phyloP scores from a whole-genome alignment of 768 basidiomycete species.

The Podaxis sp. region DNA sequence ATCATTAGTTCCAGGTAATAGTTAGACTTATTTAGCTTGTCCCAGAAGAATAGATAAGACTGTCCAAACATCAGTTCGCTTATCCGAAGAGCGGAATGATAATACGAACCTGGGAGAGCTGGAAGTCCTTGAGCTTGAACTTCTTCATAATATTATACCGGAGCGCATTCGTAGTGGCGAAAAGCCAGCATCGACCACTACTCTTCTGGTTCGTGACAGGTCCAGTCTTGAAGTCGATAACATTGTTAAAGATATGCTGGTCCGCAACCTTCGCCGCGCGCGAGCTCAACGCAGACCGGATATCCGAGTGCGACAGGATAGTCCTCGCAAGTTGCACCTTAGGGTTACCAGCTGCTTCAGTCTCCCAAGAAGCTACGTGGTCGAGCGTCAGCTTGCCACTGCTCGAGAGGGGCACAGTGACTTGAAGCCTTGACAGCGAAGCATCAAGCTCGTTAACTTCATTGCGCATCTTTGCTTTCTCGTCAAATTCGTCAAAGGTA shows the following conservation, averaged over 20 bases:
- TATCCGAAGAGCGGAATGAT: not conserved
- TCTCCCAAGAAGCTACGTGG: constrained; percentile 70
- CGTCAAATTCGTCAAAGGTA: constrained; percentile 31
- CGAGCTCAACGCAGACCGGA: constrained; percentile 59
- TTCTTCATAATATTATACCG: constrained; percentile 84
- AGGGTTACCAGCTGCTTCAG: constrained; percentile 46
- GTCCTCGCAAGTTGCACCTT: constrained; percentile 76
- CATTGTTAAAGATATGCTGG: constrained; percentile 79
- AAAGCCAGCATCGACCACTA: constrained; percentile 94
- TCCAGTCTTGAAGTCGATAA: constrained; percentile 75
- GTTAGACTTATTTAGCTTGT: constrained; percentile 92
- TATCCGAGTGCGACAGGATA: constrained; percentile 67
- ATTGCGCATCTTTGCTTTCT: constrained; percentile 3
- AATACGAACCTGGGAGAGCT: constrained; percentile 75
- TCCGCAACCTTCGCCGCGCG: constrained; percentile 62
- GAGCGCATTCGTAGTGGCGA: constrained; percentile 86
- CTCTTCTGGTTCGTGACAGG: constrained; percentile 87
- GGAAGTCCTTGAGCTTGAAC: constrained; percentile 83
- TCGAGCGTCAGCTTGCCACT: constrained; percentile 60
- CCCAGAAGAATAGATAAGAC: constrained; percentile 95
- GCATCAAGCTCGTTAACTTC: constrained; percentile 23
- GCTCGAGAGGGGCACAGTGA: constrained; percentile 43
- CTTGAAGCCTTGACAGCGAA: constrained; percentile 30
- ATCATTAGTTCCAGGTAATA: constrained; percentile 90
- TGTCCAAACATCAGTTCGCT: constrained; percentile 23